Evolutionary conservation across 805 yeast genomes (phyloP), one percentile per base, ranked within the genome.

Genomic region (Pichia cephalocereana): DNA sequence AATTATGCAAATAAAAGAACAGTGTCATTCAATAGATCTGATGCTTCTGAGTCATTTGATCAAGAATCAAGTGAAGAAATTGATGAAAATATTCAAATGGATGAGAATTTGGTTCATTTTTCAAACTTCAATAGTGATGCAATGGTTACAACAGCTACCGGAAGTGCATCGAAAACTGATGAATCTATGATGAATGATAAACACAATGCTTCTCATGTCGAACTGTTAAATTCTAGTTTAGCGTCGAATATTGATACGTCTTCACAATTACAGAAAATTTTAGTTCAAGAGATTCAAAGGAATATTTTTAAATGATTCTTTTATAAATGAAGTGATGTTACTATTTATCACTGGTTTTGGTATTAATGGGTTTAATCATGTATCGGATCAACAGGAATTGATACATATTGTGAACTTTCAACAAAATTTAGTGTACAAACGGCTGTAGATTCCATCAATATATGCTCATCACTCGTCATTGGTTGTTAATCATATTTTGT

Each of bases 261-360:
- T 17, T 46, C 52, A 12, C 56, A 54, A 15, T 36, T 57, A 43
- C 52, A 50, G 30, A 46, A 45, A 15, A 41, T 45, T 19, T 8
- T 54, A 3, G 15, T 56, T 0, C 37, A 47, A 14, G 55, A 57
- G 17, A 27, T 57, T 1, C 62, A 59, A 38, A 48, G 52, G 7
- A 54, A 53, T 10, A 46, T 59, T 17, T 58, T 59, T 5, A 23
- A 23, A 23, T 23, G 26, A 23, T 23, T 6, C 5, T 23, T 23
- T 23, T 23, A 23, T 23, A 23, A 5, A 23, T 23, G 26, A 23
- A 6, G 15, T 7, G 18, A 26, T 26, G 6, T 34, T 15, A 15
- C 9, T 34, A 15, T 34, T 3, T 15, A 8, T 8, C 26, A n/a
- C n/a, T n/a, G n/a, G 40, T 43, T 36, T 15, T 34, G 12, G 15